Evolutionary conservation across 331 rosid genomes (phyloP).

Genomic region (Saraca asoca): DNA sequence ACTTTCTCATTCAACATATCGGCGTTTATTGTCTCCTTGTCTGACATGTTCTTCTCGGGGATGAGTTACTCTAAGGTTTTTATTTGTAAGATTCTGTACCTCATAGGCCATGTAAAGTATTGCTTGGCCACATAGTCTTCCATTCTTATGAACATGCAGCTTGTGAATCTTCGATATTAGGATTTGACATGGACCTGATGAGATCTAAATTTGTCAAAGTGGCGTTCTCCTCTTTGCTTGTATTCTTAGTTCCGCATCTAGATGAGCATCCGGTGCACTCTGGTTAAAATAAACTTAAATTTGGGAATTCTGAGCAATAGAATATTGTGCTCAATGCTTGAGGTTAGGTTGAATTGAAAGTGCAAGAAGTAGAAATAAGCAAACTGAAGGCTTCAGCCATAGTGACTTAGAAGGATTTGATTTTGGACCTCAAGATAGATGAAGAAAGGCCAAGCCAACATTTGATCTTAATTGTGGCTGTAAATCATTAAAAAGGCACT

Average conservation of each 20-base stretch:
- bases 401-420: background rate
- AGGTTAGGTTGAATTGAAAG: constrained; percentile 1
- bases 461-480: background rate
- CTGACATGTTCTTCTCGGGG: background rate
- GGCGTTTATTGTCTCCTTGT: background rate
- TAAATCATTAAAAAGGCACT: background rate
- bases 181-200: constrained; percentile 2
- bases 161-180: background rate
- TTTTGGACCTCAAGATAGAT: constrained; percentile 1
- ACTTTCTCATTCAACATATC: background rate
- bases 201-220: background rate
- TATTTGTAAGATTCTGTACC: background rate
- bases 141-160: background rate
- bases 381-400: background rate
- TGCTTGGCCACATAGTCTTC: background rate
- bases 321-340: background rate
- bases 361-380: background rate
- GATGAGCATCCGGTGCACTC: background rate
- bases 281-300: constrained; percentile 1
- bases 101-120: background rate
- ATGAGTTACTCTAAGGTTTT: background rate
- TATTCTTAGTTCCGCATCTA: background rate
- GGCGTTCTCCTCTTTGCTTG: background rate
- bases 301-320: background rate
- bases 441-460: background rate